These are phyloP conservation scores for Diplodia sapinea DNA, from an alignment of 2,329 filamentous ascomycete species.

Conservation along the genomic window DNA sequence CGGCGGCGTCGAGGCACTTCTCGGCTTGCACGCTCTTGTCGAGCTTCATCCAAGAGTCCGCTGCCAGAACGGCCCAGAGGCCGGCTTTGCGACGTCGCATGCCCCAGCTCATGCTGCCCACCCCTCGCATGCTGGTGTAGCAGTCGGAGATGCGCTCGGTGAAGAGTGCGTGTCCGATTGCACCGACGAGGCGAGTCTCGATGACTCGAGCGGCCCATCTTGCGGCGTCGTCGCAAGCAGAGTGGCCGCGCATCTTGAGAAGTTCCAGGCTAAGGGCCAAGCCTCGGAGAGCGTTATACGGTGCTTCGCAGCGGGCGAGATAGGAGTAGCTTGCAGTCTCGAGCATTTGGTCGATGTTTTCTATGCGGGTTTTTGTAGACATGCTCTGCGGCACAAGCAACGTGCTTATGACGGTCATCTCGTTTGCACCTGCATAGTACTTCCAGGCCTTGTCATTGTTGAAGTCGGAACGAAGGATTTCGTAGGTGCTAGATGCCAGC, in stretches of 20 bases:
- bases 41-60: conserved; percentile 81
- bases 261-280: conserved; percentile 80
- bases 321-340: conserved; percentile 94
- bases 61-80: conserved; percentile 83
- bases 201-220: conserved; percentile 82
- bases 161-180: conserved; percentile 78
- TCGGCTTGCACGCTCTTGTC: conserved; percentile 80
- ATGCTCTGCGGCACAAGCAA: conserved; percentile 74
- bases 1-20: conserved; percentile 74
- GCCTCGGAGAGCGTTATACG: conserved; percentile 80
- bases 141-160: conserved; percentile 86
- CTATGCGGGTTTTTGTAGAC: conserved; percentile 76
- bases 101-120: conserved; percentile 71
- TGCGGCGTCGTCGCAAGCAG: conserved; percentile 83
- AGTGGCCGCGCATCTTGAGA: conserved; percentile 77
- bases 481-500: conserved; percentile 87
- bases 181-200: conserved; percentile 73
- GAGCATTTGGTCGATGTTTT: conserved; percentile 83
- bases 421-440: conserved; percentile 89
- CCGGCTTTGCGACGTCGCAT: conserved; percentile 81
- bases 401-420: conserved; percentile 89
- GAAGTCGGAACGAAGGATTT: conserved; percentile 86
- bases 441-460: conserved; percentile 96
- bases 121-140: conserved; percentile 74
- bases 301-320: conserved; percentile 77